Conservation (phyloP, 2,329 filamentous ascomycete genomes). For the Pyricularia pennisetigena region DNA sequence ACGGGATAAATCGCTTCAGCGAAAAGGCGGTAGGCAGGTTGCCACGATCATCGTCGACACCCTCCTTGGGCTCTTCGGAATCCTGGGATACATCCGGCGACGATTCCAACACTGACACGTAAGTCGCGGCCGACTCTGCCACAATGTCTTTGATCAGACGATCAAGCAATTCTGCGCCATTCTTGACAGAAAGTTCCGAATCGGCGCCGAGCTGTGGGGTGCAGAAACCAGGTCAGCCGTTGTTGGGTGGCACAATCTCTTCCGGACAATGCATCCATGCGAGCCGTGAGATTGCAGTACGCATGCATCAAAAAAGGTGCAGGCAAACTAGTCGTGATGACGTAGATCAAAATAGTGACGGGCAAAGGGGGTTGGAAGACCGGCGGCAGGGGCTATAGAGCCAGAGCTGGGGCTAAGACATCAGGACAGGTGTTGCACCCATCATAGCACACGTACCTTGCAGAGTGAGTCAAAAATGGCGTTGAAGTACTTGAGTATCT, state of each 20-base stretch:
- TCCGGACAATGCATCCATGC: neutral
- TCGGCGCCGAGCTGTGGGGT: slow-evolving; percentile 72
- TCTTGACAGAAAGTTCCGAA: slow-evolving; percentile 94
- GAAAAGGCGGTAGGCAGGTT: slow-evolving; percentile 81
- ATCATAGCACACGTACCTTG: slow-evolving; percentile 51
- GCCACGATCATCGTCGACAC: slow-evolving; percentile 24
- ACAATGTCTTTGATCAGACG: slow-evolving; percentile 94
- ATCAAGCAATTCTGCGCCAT: slow-evolving; percentile 90
- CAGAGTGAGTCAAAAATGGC: slow-evolving; percentile 95
- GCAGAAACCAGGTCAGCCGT: neutral
- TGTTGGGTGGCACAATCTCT: neutral
- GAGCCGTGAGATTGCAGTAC: neutral
- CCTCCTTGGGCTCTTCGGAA: slow-evolving; percentile 33
- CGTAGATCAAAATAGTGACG: neutral
- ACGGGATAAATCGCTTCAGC: slow-evolving; percentile 78
- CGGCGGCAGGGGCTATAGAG: neutral
- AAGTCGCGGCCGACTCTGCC: slow-evolving; percentile 86
- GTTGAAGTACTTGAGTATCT: slow-evolving; percentile 96
- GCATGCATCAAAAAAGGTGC: neutral
- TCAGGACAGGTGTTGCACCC: neutral
- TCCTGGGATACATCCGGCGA: slow-evolving; percentile 26
- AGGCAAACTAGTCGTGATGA: neutral
- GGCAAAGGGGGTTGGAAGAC: neutral
- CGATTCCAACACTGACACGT: slow-evolving; percentile 75
- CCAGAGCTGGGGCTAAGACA: neutral